These are phyloP conservation scores for Paraleonurus japonicus DNA, from an alignment of 257 asterid genomes.

Conservation along the genomic window DNA sequence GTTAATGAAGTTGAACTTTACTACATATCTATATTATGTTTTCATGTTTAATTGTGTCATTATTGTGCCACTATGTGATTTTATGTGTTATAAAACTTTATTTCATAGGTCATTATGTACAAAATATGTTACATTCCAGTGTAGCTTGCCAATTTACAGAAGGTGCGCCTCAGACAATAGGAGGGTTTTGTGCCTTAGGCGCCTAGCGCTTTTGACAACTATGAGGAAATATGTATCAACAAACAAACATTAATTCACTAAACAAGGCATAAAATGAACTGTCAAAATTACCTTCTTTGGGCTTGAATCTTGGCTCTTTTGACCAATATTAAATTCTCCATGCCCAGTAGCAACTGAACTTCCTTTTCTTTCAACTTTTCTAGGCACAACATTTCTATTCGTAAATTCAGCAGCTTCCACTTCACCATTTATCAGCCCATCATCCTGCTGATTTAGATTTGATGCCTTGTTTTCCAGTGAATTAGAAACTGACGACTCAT, in stretches of 20 bases:
- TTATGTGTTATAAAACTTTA: not conserved
- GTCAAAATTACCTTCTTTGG: slow-evolving; percentile 60
- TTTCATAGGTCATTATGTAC: not conserved
- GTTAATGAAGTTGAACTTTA: not conserved
- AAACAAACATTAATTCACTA: not conserved
- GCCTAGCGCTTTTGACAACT: not conserved
- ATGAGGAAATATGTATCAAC: not conserved
- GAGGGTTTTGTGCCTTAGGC: not conserved
- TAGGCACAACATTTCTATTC: slow-evolving; percentile 36
- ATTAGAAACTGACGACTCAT: slow-evolving; percentile 41
- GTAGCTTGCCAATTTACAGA: not conserved
- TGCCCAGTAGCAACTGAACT: slow-evolving; percentile 45
- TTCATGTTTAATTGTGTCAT: not conserved
- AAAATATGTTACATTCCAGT: not conserved
- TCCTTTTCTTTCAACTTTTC: slow-evolving; percentile 54
- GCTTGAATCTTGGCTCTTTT: slow-evolving; percentile 50
- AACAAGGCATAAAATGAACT: slow-evolving; percentile 8
- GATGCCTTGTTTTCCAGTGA: slow-evolving; percentile 32
- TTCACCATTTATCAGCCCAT: slow-evolving; percentile 50
- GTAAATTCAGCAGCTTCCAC: slow-evolving; percentile 47
- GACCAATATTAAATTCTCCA: slow-evolving; percentile 50
- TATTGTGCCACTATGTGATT: not conserved
- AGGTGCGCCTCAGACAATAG: not conserved
- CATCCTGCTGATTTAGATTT: slow-evolving; percentile 42
- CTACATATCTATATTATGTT: not conserved